phyloP scores from a whole-genome alignment of 2,329 filamentous ascomycete species.

The Ilyonectria robusta region DNA sequence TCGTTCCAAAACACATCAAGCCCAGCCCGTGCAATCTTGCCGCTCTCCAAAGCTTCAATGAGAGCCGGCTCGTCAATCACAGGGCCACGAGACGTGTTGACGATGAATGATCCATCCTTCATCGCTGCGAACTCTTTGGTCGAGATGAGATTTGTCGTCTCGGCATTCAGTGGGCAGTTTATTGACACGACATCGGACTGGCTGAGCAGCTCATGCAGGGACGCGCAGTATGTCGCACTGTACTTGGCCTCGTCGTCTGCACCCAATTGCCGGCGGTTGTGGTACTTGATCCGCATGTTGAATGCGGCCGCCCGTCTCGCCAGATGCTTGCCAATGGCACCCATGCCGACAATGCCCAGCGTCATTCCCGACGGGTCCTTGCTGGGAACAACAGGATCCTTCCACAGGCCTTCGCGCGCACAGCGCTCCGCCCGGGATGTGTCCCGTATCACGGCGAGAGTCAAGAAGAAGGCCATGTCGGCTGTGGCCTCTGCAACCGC shows the following conservation, averaged over 20 bases:
- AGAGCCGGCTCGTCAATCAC: slow-evolving; percentile 65
- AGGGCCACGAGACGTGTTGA: slow-evolving; percentile 67
- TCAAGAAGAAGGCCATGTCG: slow-evolving; percentile 60
- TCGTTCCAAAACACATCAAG: slow-evolving; percentile 64
- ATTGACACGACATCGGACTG: slow-evolving; percentile 58
- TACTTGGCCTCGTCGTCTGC: slow-evolving; percentile 53
- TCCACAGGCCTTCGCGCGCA: slow-evolving; percentile 56
- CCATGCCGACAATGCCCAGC: slow-evolving; percentile 65
- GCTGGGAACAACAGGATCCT: slow-evolving; percentile 50
- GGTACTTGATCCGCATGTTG: slow-evolving; percentile 60
- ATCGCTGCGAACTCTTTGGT: slow-evolving; percentile 59
- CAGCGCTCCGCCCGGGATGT: slow-evolving; percentile 56
- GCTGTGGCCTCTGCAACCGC: slow-evolving; percentile 68
- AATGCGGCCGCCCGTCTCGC: slow-evolving; percentile 58
- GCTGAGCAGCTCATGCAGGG: slow-evolving; percentile 57
- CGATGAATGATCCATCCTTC: slow-evolving; percentile 61
- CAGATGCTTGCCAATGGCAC: slow-evolving; percentile 61
- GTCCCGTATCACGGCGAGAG: slow-evolving; percentile 59
- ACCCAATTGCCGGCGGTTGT: slow-evolving; percentile 56
- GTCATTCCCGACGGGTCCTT: slow-evolving; percentile 60
- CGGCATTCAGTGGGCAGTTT: slow-evolving; percentile 57
- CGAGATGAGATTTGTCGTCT: slow-evolving; percentile 58
- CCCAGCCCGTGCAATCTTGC: slow-evolving; percentile 62
- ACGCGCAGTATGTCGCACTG: slow-evolving; percentile 53
- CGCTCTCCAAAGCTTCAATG: slow-evolving; percentile 60